Evolutionary conservation across 768 basidiomycete genomes (phyloP).

Genomic region (Leucocoprinus birnbaumii): DNA sequence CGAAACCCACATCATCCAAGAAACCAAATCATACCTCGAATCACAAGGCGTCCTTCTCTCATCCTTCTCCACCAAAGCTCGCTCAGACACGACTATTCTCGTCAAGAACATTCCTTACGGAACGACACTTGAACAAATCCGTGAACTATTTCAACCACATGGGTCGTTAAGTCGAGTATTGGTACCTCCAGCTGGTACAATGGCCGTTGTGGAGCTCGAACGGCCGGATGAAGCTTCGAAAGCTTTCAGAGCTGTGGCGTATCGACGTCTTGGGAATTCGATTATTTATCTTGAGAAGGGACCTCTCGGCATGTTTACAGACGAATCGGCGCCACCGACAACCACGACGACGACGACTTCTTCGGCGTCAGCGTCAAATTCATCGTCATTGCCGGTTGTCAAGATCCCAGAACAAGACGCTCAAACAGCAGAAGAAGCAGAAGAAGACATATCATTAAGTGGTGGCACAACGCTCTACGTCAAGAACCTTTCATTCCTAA

Average conservation of each 20-base stretch:
- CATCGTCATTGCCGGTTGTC: conserved; percentile 17
- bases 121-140: conserved; percentile 72
- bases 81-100: conserved; percentile 81
- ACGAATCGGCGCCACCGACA: conserved; percentile 25
- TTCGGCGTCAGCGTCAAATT: neutral
- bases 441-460: conserved; percentile 43
- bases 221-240: conserved; percentile 64
- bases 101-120: conserved; percentile 98
- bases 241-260: conserved; percentile 82
- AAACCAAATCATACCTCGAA: conserved; percentile 90
- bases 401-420: conserved; percentile 44
- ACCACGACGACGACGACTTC: too few relatives aligned
- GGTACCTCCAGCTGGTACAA: conserved; percentile 89
- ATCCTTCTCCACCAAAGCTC: conserved; percentile 48
- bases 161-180: conserved; percentile 71
- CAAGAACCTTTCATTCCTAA: conserved; percentile 95
- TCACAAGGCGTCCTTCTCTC: conserved; percentile 65
- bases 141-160: conserved; percentile 73
- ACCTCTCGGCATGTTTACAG: conserved; percentile 77
- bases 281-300: conserved; percentile 93
- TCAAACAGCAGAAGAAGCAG: conserved; percentile 26
- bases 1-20: conserved; percentile 93
- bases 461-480: conserved; percentile 85
- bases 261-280: conserved; percentile 84
- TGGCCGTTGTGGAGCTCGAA: conserved; percentile 89